Base-by-base conservation (phyloP, 257 asterid species). In the Nicotiana sylvestris region DNA sequence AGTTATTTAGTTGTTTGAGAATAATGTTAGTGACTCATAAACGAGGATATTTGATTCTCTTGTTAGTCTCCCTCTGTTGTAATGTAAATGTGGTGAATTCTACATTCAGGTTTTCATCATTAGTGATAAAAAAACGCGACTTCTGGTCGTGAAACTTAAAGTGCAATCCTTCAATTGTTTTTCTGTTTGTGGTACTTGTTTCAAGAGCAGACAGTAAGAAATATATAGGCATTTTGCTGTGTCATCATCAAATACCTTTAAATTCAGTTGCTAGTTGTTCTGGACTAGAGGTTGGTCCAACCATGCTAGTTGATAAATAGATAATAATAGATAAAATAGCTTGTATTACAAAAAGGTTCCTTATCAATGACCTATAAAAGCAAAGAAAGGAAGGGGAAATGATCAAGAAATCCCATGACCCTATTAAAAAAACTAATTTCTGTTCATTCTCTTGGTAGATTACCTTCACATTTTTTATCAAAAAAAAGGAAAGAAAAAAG, bases 1-100 rank as follows among this genome's bases (percentile, higher is more conserved):
- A 76, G 64, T 51, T 76, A 51, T 27, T 74, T 51, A 49, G 64
- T 25, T 27, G 15, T 76, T 51, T 57, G 64, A 10, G 2, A 35
- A 51, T 49, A 74, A 74, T 74, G 80, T 51, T 46, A 76, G 64
- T 29, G 2, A 51, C 16, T 51, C 80, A 49, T 51, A 76, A 51
- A 76, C 46, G 80, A 51, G 64, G 25, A 76, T 76, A 51, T 49
- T 49, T 74, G 27, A 74, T 74, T 74, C 62, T 74, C 64, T 43
- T 74, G 62, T 74, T 74, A 49, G 62, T 27, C 62, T 74, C 55
- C 80, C 43, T 32, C 15, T 74, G 61, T 74, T 49, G 15, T 49
- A 27, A 8, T 46, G 80, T 74, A 74, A 72, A 74, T 74, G 62
- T 51, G 80, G 64, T 51, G 64, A 30, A 76, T 76, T 76, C 64